Conservation (phyloP, 345 rosid species). For the Bruguiera parviflora region DNA sequence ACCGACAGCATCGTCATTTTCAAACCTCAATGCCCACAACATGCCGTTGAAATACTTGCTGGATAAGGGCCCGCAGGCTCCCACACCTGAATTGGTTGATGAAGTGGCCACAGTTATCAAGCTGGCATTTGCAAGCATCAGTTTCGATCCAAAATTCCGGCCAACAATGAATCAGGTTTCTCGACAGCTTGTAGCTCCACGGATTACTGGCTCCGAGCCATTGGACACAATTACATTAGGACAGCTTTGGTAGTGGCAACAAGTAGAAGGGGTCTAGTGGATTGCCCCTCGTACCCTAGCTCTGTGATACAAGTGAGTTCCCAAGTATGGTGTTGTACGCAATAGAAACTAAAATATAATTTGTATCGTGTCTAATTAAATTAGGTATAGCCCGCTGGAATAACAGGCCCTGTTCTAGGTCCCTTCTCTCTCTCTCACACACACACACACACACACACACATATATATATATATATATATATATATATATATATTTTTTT, state of each 20-base stretch:
- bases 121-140: conserved; percentile 23
- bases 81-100: conserved; percentile 12
- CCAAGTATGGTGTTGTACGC: too few relatives aligned
- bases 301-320: too few relatives aligned
- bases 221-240: background rate
- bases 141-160: conserved; percentile 21
- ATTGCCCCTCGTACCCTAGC: background rate
- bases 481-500: too few relatives aligned
- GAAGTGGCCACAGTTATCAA: conserved; percentile 18
- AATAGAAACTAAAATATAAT: too few relatives aligned
- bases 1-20: background rate
- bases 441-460: too few relatives aligned
- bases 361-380: too few relatives aligned
- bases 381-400: too few relatives aligned
- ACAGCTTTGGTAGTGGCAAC: background rate
- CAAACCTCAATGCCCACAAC: background rate
- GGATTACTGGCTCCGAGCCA: background rate
- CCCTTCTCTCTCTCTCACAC: too few relatives aligned
- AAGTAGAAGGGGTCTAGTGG: background rate
- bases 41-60: conserved; percentile 17
- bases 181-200: conserved; percentile 8
- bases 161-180: conserved; percentile 34
- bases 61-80: conserved; percentile 27
- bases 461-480: too few relatives aligned
- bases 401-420: too few relatives aligned